phyloP scores from a whole-genome alignment of 805 yeast genomes.

The Isabelozyma pseudorhagii region DNA sequence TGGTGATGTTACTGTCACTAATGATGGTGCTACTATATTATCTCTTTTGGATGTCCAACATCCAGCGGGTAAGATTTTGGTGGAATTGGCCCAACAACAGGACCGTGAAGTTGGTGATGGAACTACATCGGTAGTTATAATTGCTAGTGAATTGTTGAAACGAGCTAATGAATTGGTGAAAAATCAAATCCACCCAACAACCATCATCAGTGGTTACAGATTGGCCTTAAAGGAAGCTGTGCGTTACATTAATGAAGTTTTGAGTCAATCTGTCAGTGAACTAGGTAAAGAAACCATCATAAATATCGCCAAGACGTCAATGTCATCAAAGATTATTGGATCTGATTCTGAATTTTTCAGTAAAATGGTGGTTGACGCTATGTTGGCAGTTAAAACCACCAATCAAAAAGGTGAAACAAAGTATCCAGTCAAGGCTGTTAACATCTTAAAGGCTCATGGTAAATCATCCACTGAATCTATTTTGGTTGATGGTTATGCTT shows the following conservation, averaged over 20 bases:
- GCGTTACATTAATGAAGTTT: constrained; percentile 78
- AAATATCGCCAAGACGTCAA: constrained; percentile 93
- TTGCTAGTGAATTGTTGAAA: constrained; percentile 88
- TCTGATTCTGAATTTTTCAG: constrained; percentile 89
- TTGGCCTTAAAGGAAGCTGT: constrained; percentile 90
- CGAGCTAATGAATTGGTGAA: constrained; percentile 92
- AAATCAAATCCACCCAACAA: constrained; percentile 95
- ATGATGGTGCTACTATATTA: constrained; percentile 97
- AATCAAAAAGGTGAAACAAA: constrained; percentile 83
- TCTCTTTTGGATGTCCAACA: constrained; percentile 92
- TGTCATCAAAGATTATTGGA: constrained; percentile 96
- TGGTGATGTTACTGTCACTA: constrained; percentile 98
- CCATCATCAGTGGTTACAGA: constrained; percentile 94
- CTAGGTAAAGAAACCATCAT: constrained; percentile 81
- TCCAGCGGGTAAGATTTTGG: constrained; percentile 97
- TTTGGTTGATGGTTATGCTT: constrained; percentile 89
- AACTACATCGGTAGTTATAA: constrained; percentile 94
- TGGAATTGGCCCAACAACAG: constrained; percentile 97
- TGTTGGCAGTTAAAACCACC: constrained; percentile 89
- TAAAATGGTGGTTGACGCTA: constrained; percentile 89
- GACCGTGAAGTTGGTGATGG: constrained; percentile 99
- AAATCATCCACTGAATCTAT: constrained; percentile 85
- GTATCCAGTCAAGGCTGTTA: constrained; percentile 97
- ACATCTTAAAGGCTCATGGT: constrained; percentile 94
- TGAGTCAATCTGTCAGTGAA: constrained; percentile 74